Conservation (phyloP, 768 basidiomycete species). For the Pleurotus salmoneostramineus region DNA sequence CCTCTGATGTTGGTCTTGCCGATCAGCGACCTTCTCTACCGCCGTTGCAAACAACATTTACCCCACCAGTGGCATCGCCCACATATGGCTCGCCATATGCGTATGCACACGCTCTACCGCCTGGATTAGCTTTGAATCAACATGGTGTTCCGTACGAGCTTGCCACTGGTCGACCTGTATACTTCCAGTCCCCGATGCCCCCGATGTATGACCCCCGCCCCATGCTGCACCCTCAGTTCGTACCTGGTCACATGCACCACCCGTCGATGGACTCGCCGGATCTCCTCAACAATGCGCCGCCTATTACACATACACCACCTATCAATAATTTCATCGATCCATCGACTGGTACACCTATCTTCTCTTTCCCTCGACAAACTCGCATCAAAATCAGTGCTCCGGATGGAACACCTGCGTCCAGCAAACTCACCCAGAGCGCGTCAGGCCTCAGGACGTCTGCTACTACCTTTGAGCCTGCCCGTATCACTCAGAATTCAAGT, state of each 20-base stretch:
- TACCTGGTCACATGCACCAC: constrained; percentile 62
- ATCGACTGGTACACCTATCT: constrained; percentile 63
- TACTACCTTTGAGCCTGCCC: constrained; percentile 45
- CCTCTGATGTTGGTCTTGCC: not conserved
- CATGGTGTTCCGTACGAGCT: constrained; percentile 82
- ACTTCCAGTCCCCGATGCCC: constrained; percentile 56
- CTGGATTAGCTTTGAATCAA: constrained; percentile 68
- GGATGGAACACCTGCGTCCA: constrained; percentile 20
- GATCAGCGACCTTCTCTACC: constrained; percentile 32
- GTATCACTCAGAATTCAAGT: constrained; percentile 16
- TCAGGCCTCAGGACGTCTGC: constrained; percentile 49
- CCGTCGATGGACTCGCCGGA: constrained; percentile 59
- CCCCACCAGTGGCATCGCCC: constrained; percentile 47
- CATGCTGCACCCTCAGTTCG: constrained; percentile 52
- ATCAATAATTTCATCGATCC: constrained; percentile 65
- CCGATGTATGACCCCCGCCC: constrained; percentile 69
- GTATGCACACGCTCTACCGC: constrained; percentile 59
- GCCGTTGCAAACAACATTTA: constrained; percentile 38
- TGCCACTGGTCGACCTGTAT: constrained; percentile 77
- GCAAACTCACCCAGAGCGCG: constrained; percentile 26
- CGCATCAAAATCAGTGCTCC: constrained; percentile 76
- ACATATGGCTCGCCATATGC: constrained; percentile 67
- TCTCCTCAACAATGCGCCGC: constrained; percentile 39
- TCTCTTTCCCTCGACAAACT: constrained; percentile 69
- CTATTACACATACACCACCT: constrained; percentile 52